A percentile compares a stretch with the other conserved stretches of the same genome.
phyloP scores from a whole-genome alignment of 805 yeast species.

The Teunomyces pallodes region DNA sequence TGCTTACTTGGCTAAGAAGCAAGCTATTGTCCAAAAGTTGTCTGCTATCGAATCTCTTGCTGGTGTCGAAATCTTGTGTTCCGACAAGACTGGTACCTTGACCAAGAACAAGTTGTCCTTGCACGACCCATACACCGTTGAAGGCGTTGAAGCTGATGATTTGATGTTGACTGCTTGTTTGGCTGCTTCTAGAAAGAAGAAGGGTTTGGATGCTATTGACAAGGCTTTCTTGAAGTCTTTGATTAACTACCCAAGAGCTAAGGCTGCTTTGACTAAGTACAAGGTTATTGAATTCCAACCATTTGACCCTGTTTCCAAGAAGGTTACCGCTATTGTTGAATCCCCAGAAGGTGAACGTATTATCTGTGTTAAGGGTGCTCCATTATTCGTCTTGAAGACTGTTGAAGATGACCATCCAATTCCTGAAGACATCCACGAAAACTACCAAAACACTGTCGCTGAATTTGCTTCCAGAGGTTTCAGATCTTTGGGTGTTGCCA shows the following conservation, averaged over 20 bases:
- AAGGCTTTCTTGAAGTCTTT: constrained; percentile 93
- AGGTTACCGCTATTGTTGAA: constrained; percentile 92
- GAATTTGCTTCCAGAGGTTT: constrained; percentile 98
- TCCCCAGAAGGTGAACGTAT: constrained; percentile 95
- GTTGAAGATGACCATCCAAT: constrained; percentile 97
- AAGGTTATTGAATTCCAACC: constrained; percentile 95
- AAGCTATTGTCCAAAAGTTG: constrained; percentile 94
- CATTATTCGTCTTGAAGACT: constrained; percentile 92
- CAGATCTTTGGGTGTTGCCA: constrained; percentile 97
- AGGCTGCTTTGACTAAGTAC: constrained; percentile 88
- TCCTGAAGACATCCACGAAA: constrained; percentile 89
- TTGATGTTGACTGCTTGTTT: constrained; percentile 96
- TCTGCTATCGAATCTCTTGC: constrained; percentile 97
- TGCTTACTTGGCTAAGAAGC: constrained; percentile 95
- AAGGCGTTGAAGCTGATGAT: constrained; percentile 94
- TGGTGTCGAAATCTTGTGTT: constrained; percentile 96
- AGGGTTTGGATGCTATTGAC: constrained; percentile 97
- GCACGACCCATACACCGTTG: constrained; percentile 97
- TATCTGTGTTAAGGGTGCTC: constrained; percentile 97
- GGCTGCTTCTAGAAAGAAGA: constrained; percentile 97
- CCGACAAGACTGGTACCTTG: constrained; percentile 97
- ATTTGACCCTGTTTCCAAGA: constrained; percentile 96
- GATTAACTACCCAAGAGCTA: constrained; percentile 86
- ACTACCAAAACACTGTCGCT: constrained; percentile 95
- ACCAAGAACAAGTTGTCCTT: constrained; percentile 95